phyloP scores from a whole-genome alignment of 2,329 filamentous ascomycete species.

The Arthrobotrys sinensis region DNA sequence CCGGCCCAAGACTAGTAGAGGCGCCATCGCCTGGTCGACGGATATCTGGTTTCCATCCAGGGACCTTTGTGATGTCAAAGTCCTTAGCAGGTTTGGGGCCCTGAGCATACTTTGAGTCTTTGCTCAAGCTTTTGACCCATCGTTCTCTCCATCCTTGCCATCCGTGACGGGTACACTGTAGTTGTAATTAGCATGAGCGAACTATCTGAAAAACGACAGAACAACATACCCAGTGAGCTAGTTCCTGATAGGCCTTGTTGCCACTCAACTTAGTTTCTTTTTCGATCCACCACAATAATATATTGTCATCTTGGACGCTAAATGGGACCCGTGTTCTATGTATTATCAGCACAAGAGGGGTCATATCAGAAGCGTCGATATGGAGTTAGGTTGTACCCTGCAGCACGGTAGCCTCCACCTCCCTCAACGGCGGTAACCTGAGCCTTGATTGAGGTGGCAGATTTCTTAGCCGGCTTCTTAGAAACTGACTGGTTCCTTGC shows the following conservation, averaged over 20 bases:
- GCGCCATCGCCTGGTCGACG: constrained; percentile 22
- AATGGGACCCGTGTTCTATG: constrained; percentile 55
- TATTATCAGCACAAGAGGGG: not conserved
- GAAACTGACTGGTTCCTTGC: constrained; percentile 66
- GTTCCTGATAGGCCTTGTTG: constrained; percentile 60
- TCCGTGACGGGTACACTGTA: constrained; percentile 61
- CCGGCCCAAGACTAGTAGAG: not conserved
- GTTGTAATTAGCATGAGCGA: not conserved
- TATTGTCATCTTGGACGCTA: constrained; percentile 62
- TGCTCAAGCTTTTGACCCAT: constrained; percentile 62
- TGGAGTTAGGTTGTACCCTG: not conserved
- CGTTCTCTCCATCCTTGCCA: constrained; percentile 63
- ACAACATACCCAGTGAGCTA: constrained; percentile 59
- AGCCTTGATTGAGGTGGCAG: constrained; percentile 6
- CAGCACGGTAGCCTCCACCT: not conserved
- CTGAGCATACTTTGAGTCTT: constrained; percentile 22
- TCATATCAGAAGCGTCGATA: not conserved
- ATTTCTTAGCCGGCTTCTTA: constrained; percentile 30
- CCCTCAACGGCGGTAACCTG: constrained; percentile 20
- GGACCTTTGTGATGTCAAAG: constrained; percentile 49
- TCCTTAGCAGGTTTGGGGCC: constrained; percentile 25
- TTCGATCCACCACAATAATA: constrained; percentile 61
- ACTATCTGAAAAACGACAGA: not conserved
- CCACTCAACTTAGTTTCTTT: constrained; percentile 47
- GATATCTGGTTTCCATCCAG: constrained; percentile 46